Conservation (phyloP, 306 rosid species). For the Ormosia emarginata region DNA sequence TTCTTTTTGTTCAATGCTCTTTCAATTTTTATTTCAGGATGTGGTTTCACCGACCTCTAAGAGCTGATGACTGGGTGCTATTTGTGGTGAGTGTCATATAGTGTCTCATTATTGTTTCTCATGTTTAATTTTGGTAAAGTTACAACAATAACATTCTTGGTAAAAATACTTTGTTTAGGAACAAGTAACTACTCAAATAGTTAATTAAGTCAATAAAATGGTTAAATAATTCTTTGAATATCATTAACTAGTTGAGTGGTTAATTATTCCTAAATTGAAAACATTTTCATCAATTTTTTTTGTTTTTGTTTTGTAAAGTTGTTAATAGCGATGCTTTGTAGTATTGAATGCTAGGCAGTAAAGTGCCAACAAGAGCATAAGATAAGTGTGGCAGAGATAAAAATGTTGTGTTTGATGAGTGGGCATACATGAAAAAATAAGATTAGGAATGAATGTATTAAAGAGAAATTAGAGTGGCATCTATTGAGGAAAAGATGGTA, state of each 20-base stretch:
- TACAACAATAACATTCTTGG: not conserved
- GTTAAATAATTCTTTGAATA: too few species aligned
- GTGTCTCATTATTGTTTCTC: not conserved
- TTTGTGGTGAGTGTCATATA: constrained; percentile 57
- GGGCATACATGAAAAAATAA: too few species aligned
- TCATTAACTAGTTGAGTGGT: not conserved
- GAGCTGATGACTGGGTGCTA: constrained; percentile 92
- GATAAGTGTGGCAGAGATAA: too few species aligned
- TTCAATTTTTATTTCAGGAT: constrained; percentile 47
- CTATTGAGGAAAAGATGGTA: too few species aligned
- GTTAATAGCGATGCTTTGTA: too few species aligned
- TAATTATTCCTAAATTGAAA: not conserved
- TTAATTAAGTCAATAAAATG: not conserved
- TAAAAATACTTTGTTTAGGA: not conserved
- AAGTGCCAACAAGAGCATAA: too few species aligned
- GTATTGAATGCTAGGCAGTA: too few species aligned
- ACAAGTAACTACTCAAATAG: constrained; percentile 8
- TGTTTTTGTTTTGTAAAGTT: not conserved
- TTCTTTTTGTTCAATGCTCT: not conserved
- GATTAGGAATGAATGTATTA: not conserved
- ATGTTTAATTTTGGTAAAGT: not conserved
- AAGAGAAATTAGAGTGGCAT: too few species aligned
- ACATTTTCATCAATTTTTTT: not conserved
- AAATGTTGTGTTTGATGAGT: too few species aligned
- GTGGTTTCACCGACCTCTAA: constrained; percentile 86